Conservation (phyloP, 1,284 basidiomycete species). For the Moniliella sp. region DNA sequence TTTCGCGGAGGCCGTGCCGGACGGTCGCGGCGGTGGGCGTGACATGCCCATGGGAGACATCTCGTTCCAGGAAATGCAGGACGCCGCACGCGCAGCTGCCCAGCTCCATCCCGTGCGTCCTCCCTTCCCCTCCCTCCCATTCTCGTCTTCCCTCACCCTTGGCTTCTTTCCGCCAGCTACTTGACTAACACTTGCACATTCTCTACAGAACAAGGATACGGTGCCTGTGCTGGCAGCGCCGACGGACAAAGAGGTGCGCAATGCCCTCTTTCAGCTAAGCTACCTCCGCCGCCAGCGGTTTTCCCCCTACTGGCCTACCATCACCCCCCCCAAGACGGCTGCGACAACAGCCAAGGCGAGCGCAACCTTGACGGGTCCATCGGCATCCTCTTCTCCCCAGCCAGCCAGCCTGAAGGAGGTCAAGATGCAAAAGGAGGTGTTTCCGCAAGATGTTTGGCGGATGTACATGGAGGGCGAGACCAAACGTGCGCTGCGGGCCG, state of each 20-base stretch:
- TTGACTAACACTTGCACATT: background rate
- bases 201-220: background rate
- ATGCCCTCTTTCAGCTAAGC: background rate
- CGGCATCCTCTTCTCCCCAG: background rate
- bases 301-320: background rate
- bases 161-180: too few species aligned
- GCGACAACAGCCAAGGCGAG: too few species aligned
- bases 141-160: too few species aligned
- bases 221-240: background rate
- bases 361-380: background rate
- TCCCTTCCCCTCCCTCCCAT: too few species aligned
- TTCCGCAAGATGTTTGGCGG: background rate
- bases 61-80: background rate
- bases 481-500: background rate
- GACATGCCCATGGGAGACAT: background rate
- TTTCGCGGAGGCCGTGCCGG: background rate
- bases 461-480: background rate
- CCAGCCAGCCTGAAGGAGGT: background rate
- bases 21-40: background rate
- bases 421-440: background rate
- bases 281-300: background rate
- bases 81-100: background rate
- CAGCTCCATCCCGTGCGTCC: background rate
- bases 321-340: background rate
- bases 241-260: background rate